Evolutionary conservation across 148 eudicot species (phyloP), one percentile per base, ranked within the genome.

Genomic region (Limonium bicolor): DNA sequence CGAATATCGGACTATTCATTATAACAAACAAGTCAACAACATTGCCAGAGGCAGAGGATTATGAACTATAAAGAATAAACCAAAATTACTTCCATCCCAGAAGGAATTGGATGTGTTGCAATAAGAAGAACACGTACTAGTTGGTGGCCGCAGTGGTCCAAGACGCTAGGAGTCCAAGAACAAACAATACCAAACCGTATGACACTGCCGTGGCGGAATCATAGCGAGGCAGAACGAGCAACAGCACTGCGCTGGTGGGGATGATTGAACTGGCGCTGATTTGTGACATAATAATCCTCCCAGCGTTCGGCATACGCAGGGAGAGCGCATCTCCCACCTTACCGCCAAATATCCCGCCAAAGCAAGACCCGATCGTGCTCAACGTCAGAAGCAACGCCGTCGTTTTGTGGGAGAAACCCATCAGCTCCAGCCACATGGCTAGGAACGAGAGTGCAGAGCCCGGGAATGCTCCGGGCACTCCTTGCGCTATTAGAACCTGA

Each of bases 371-470:
- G 37, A 81, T 34, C 2, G 50, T 44, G 27, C 77, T 80, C 26
- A 74, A 18, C 1, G 82, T 80, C 82, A 66, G 59, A 9, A 85
- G 63, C 0, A 64, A 24, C 12, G 92, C 95, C 4, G 83, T 74
- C 15, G 55, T 77, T 57, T 56, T 60, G 51, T 85, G 92, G 18
- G 90, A 77, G 59, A 85, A 80, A n/a, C 92, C 92, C 56, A 74
- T 74, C 22, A 85, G 95, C 67, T 80, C 92, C 22, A 85, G 51
- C 95, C 95, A 85, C 95, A 85, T 71, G 0, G 95, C 71, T 1
- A 58, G 60, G 65, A 85, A 85, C 13, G 86, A 69, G 57, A 80
- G 27, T 10, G 86, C 68, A 5, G 90, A 74, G 86, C 85, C 64
- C 0, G 92, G 95, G 44, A 80, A 77, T 2, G 83, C 71, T 7